Conservation (phyloP, 2,329 filamentous ascomycete species). For the Diaporthe capsici region DNA sequence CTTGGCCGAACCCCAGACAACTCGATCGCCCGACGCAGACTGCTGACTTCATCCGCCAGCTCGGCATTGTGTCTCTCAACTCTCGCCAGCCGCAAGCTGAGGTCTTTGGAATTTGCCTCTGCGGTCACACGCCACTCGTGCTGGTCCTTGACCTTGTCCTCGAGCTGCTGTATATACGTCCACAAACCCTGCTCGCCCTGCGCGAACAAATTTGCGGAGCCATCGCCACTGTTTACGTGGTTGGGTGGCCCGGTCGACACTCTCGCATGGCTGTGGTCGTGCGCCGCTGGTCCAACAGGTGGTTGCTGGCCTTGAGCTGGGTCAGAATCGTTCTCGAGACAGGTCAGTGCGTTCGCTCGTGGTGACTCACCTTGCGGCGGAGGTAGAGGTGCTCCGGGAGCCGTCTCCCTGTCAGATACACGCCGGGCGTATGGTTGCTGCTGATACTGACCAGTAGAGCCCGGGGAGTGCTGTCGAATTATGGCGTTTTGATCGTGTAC, state of each 20-base stretch:
- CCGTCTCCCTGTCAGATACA: constrained; percentile 67
- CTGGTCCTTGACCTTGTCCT: constrained; percentile 68
- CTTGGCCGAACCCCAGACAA: constrained; percentile 10
- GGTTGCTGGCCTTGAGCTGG: constrained; percentile 28
- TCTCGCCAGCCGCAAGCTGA: constrained; percentile 32
- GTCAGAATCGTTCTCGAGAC: constrained; percentile 38
- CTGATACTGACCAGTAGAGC: constrained; percentile 74
- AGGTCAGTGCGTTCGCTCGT: constrained; percentile 59
- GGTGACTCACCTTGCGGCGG: constrained; percentile 56
- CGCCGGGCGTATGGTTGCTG: constrained; percentile 74
- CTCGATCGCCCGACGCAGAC: constrained; percentile 19
- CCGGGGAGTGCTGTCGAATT: constrained; percentile 75
- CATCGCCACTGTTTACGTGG: constrained; percentile 63
- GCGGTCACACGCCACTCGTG: constrained; percentile 53
- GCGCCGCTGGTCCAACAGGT: constrained; percentile 15
- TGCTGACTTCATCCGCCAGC: constrained; percentile 29
- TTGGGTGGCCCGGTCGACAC: constrained; percentile 62
- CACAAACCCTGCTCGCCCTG: constrained; percentile 75
- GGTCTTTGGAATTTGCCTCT: constrained; percentile 28
- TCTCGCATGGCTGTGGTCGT: constrained; percentile 48
- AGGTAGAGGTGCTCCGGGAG: constrained; percentile 59
- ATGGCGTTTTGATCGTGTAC: constrained; percentile 62
- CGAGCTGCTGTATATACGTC: constrained; percentile 79
- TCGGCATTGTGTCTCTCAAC: constrained; percentile 29
- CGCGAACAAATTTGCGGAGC: constrained; percentile 77